These are phyloP conservation scores for Hygrophoropsis aurantiaca DNA, from an alignment of 768 basidiomycete genomes.

Conservation along the genomic window DNA sequence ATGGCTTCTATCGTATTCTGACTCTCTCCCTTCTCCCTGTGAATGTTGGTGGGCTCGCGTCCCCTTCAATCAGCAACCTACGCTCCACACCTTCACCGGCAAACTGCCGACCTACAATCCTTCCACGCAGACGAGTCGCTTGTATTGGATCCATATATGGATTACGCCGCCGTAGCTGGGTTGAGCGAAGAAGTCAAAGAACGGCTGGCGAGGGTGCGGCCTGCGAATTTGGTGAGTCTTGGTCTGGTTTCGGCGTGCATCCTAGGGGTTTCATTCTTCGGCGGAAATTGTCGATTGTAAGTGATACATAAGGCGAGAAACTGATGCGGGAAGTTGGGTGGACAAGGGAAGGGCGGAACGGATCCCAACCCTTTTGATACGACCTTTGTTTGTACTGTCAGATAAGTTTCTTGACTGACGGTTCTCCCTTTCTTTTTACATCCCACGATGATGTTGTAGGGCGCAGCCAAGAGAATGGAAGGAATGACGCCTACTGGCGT, in stretches of 20 bases:
- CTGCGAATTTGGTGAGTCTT: slow-evolving; percentile 62
- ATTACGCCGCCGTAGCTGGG: slow-evolving; percentile 65
- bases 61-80: slow-evolving; percentile 50
- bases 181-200: slow-evolving; percentile 78
- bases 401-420: no score
- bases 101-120: slow-evolving; percentile 69
- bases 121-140: slow-evolving; percentile 80
- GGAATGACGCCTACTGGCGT: slow-evolving; percentile 85
- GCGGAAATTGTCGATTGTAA: no score
- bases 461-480: slow-evolving; percentile 91
- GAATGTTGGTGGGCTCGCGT: not conserved
- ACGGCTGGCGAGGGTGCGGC: slow-evolving; percentile 56
- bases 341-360: no score
- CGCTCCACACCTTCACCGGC: slow-evolving; percentile 61
- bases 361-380: no score
- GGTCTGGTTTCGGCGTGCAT: no score
- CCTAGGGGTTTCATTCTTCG: no score
- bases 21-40: not conserved
- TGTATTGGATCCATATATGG: slow-evolving; percentile 63
- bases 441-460: slow-evolving; percentile 42
- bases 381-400: no score
- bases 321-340: no score
- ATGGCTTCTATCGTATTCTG: no score
- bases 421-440: slow-evolving; percentile 2
- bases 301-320: no score